Evolutionary conservation across 352 stramenopile genomes (phyloP).

Genomic region (Pythium oligandrum): DNA sequence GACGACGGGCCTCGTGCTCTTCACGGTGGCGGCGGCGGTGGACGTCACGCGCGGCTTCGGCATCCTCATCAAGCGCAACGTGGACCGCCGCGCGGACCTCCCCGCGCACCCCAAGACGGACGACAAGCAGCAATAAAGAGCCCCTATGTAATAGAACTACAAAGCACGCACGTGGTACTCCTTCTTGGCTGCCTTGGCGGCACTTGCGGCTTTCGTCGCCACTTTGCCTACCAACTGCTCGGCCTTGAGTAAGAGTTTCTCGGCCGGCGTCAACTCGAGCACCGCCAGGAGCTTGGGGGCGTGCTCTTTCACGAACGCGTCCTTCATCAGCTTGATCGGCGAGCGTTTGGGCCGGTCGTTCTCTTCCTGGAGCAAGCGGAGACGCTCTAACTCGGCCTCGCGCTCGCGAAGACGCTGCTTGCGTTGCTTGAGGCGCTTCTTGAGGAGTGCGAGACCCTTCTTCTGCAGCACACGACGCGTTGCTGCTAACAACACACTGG

Average conservation of each 20-base stretch:
- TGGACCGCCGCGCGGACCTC: conserved; percentile 32
- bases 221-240: conserved; percentile 40
- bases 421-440: conserved; percentile 28
- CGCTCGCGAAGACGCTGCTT: conserved; percentile 48
- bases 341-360: conserved; percentile 31
- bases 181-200: conserved; percentile 46
- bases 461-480: conserved; percentile 38
- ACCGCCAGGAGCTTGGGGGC: conserved; percentile 44
- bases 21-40: conserved; percentile 58
- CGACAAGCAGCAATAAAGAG: not conserved
- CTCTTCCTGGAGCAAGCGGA: conserved; percentile 38
- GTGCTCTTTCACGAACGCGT: conserved; percentile 36
- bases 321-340: conserved; percentile 43
- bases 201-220: conserved; percentile 27
- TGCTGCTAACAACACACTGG: conserved; percentile 24
- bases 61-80: conserved; percentile 78
- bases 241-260: conserved; percentile 36
- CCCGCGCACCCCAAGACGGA: not conserved
- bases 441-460: conserved; percentile 39
- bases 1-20: conserved; percentile 62
- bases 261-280: conserved; percentile 50
- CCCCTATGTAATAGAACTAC: conserved; percentile 6
- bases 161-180: conserved; percentile 63
- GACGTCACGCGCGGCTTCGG: conserved; percentile 79
- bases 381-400: conserved; percentile 39